phyloP scores from a whole-genome alignment of 768 basidiomycete species.

The Tricholoma sp. region DNA sequence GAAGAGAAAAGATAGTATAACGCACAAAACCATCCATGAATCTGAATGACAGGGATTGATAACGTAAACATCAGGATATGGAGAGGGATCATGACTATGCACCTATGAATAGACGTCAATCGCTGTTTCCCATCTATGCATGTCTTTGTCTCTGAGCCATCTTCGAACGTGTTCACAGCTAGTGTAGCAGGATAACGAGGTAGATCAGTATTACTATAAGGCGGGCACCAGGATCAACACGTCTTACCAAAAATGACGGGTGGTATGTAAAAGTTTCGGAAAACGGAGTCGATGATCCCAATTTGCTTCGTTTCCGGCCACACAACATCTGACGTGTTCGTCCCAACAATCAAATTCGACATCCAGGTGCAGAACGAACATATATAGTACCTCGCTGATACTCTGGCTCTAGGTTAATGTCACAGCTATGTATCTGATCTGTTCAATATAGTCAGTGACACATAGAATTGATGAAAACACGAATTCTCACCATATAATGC shows the following conservation, averaged over 20 bases:
- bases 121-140: conserved; percentile 63
- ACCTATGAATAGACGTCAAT: conserved; percentile 57
- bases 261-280: conserved; percentile 75
- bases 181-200: conserved; percentile 4
- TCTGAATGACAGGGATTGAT: neutral
- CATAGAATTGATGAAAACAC: no score
- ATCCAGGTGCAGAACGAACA: neutral
- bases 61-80: neutral
- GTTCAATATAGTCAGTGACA: neutral
- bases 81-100: conserved; percentile 13
- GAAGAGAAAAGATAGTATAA: neutral
- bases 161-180: conserved; percentile 49
- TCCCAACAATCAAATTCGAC: neutral
- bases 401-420: conserved; percentile 71
- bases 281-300: conserved; percentile 70
- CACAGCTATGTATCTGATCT: conserved; percentile 63
- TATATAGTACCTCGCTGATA: conserved; percentile 61
- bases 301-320: conserved; percentile 77
- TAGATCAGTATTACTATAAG: neutral
- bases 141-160: conserved; percentile 58
- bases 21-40: conserved; percentile 18
- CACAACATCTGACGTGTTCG: conserved; percentile 53
- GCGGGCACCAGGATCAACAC: neutral
- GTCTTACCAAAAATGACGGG: conserved; percentile 66
- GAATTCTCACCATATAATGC: conserved; percentile 47